These are phyloP conservation scores for Skeletonema tropicum DNA, from an alignment of 108 stramenopile genomes.

Conservation along the genomic window DNA sequence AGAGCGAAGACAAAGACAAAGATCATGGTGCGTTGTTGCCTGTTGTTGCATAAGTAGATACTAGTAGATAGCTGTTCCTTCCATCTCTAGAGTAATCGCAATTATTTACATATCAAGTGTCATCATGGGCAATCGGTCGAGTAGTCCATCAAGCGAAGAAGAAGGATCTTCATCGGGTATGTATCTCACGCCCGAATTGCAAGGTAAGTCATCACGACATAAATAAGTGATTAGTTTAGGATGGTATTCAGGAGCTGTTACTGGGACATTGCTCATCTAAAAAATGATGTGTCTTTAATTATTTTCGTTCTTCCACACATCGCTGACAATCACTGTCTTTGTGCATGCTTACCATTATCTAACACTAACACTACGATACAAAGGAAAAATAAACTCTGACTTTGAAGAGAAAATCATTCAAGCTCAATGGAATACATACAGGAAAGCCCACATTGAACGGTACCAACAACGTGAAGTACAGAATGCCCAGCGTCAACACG, in stretches of 20 bases:
- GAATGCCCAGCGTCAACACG: conserved; percentile 10
- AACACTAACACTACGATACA: not conserved
- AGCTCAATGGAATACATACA: conserved; percentile 41
- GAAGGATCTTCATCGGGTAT: not conserved
- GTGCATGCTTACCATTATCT: not conserved
- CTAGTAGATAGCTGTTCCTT: too few species aligned
- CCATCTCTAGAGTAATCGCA: too few species aligned
- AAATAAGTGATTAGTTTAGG: too few species aligned
- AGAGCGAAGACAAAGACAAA: too few species aligned
- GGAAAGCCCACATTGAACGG: conserved; percentile 21
- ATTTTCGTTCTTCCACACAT: not conserved
- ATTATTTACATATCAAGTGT: too few species aligned
- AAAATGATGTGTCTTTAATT: not conserved
- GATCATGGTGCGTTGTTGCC: too few species aligned
- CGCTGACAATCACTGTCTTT: not conserved
- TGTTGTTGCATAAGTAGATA: too few species aligned
- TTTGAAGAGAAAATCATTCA: conserved; percentile 41
- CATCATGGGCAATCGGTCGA: conserved; percentile 9
- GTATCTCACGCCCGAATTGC: conserved; percentile 8
- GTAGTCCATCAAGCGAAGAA: not conserved
- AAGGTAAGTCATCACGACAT: too few species aligned
- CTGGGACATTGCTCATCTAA: too few species aligned
- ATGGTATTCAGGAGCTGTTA: too few species aligned
- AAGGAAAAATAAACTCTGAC: conserved; percentile 43
- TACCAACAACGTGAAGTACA: conserved; percentile 27